Evolutionary conservation across 495 filamentous ascomycete genomes (phyloP).

Genomic region (Neurospora tetraspora): DNA sequence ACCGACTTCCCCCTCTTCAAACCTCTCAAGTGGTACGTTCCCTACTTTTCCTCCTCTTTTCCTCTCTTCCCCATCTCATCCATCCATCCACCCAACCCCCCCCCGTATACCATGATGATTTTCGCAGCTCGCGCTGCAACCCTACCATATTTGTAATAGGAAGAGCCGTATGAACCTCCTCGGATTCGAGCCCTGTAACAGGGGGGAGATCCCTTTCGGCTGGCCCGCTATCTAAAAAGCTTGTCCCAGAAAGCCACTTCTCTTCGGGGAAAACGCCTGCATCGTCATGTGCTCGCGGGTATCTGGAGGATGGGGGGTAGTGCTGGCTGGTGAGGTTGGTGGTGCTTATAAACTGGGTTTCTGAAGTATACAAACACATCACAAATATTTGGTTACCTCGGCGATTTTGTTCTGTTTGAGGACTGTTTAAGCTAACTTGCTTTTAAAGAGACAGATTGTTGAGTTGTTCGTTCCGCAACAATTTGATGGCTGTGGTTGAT

Average conservation of each 20-base stretch:
- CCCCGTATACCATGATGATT: constrained; percentile 33
- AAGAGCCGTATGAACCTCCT: constrained; percentile 44
- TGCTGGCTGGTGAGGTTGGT: constrained; percentile 28
- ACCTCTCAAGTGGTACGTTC: constrained; percentile 3
- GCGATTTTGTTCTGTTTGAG: not conserved
- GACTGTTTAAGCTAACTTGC: not conserved
- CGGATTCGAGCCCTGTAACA: constrained; percentile 1
- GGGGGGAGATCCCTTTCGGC: constrained; percentile 1
- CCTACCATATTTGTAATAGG: constrained; percentile 32
- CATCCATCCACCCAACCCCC: not conserved
- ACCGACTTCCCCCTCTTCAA: not conserved
- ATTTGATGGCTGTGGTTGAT: not conserved
- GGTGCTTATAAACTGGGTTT: constrained; percentile 41
- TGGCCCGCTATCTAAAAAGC: constrained; percentile 2
- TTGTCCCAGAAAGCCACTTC: not conserved
- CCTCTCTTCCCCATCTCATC: not conserved
- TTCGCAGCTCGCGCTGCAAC: constrained; percentile 39
- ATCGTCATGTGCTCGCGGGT: constrained; percentile 40
- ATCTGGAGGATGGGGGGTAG: constrained; percentile 12
- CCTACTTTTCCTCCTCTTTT: not conserved
- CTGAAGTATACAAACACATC: constrained; percentile 19
- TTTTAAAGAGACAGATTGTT: not conserved
- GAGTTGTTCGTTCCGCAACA: not conserved
- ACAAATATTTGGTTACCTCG: not conserved
- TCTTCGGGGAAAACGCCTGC: constrained; percentile 21